phyloP scores from a whole-genome alignment of 257 asterid species.

The Penstemon barbatus region DNA sequence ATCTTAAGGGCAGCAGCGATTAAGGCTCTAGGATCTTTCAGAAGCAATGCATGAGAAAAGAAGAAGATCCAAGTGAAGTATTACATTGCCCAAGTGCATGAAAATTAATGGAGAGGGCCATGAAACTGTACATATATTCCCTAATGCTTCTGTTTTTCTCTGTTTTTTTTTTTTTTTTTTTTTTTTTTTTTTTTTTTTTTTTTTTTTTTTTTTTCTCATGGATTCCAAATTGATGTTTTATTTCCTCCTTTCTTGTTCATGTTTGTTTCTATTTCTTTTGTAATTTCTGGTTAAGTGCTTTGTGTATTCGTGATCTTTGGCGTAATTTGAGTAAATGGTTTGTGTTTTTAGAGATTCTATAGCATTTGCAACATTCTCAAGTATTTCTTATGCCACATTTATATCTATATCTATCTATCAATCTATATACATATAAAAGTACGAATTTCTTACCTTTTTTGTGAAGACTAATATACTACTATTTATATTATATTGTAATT shows the following conservation, averaged over 20 bases:
- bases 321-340: slow-evolving; percentile 24
- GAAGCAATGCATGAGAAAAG: slow-evolving; percentile 39
- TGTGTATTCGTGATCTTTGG: slow-evolving; percentile 21
- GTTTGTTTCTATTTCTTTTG: neutral
- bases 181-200: slow-evolving; percentile 4
- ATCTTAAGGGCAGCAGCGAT: slow-evolving; percentile 41
- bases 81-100: neutral
- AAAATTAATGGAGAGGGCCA: neutral
- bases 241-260: neutral
- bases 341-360: neutral
- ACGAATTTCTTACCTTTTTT: too few species aligned
- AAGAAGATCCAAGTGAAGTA: neutral
- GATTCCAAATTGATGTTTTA: neutral
- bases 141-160: neutral
- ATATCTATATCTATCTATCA: too few species aligned
- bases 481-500: too few species aligned
- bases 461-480: too few species aligned
- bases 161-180: slow-evolving; percentile 1
- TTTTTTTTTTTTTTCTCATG: slow-evolving; percentile 7
- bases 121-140: slow-evolving; percentile 30
- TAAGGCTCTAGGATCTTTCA: slow-evolving; percentile 50
- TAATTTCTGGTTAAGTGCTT: neutral
- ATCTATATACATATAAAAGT: too few species aligned
- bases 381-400: too few species aligned
- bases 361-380: too few species aligned